Percentiles rank a stretch among this genome's conserved stretches.
phyloP scores from a whole-genome alignment of 805 yeast genomes.

The Myxozyma neotropica region DNA sequence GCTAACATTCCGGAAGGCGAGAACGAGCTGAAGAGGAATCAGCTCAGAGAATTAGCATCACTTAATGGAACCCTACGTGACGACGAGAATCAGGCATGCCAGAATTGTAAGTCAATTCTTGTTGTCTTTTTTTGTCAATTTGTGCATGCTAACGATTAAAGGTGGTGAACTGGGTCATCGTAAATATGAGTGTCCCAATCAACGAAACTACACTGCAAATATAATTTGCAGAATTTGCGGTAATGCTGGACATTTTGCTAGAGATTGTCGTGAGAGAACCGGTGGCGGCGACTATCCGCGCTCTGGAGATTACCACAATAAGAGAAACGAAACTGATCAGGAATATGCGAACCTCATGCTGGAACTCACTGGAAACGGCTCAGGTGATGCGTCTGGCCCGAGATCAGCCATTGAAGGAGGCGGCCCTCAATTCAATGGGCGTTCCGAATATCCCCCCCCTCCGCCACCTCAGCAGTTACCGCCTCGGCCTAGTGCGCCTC shows the following conservation, averaged over 20 bases:
- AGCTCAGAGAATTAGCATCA: conserved; percentile 87
- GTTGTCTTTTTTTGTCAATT: not conserved
- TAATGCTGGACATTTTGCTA: conserved; percentile 78
- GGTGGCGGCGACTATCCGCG: conserved; percentile 13
- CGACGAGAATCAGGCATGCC: conserved; percentile 66
- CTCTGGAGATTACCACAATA: conserved; percentile 15
- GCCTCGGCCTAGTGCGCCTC: conserved; percentile 23
- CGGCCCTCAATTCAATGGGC: not conserved
- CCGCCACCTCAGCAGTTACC: conserved; percentile 20
- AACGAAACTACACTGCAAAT: conserved; percentile 53
- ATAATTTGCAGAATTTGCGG: conserved; percentile 81
- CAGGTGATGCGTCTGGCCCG: not conserved
- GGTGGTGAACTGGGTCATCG: conserved; percentile 65
- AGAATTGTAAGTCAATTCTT: conserved; percentile 47
- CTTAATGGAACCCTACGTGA: conserved; percentile 93
- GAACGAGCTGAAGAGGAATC: conserved; percentile 87
- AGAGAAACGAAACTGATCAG: conserved; percentile 48
- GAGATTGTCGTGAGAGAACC: conserved; percentile 68
- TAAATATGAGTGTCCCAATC: conserved; percentile 62
- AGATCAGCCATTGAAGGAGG: conserved; percentile 23
- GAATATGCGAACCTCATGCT: conserved; percentile 57
- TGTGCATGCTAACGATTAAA: not conserved
- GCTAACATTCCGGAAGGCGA: conserved; percentile 90
- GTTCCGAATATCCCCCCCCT: conserved; percentile 5
- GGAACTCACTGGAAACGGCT: conserved; percentile 42